Conservation (phyloP, 2,329 filamentous ascomycete genomes). For the Coniochaeta sp. region DNA sequence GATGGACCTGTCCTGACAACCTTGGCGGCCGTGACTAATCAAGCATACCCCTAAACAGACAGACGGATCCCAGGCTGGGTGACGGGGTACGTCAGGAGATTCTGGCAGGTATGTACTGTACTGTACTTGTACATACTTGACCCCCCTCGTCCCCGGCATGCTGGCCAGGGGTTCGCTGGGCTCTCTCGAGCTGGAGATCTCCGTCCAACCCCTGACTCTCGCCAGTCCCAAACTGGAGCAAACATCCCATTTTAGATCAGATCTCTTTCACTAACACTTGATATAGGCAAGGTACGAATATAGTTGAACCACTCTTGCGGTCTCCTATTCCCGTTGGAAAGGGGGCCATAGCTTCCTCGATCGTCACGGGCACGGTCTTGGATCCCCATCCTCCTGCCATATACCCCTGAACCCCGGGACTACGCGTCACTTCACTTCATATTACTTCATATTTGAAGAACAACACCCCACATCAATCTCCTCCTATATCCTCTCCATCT, state of each 20-base stretch:
- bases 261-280: slow-evolving; percentile 6
- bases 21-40: background rate
- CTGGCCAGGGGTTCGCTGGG: background rate
- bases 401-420: background rate
- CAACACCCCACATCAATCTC: background rate
- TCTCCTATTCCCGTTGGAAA: background rate
- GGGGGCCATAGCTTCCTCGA: slow-evolving; percentile 4
- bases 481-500: slow-evolving; percentile 7
- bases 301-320: background rate
- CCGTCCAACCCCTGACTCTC: background rate
- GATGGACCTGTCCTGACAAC: slow-evolving; percentile 1
- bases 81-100: slow-evolving; percentile 85
- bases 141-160: background rate
- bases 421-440: background rate
- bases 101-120: slow-evolving; percentile 90
- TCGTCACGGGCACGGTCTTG: background rate
- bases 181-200: background rate
- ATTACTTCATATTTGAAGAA: background rate
- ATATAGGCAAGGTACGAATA: slow-evolving; percentile 20
- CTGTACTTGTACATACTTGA: background rate
- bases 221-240: background rate
- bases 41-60: slow-evolving; percentile 50
- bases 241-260: background rate
- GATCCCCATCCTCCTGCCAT: background rate
- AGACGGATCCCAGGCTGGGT: slow-evolving; percentile 82